These are phyloP conservation scores for Colletotrichum sp. DNA, from an alignment of 2,329 filamentous ascomycete genomes.

Conservation along the genomic window DNA sequence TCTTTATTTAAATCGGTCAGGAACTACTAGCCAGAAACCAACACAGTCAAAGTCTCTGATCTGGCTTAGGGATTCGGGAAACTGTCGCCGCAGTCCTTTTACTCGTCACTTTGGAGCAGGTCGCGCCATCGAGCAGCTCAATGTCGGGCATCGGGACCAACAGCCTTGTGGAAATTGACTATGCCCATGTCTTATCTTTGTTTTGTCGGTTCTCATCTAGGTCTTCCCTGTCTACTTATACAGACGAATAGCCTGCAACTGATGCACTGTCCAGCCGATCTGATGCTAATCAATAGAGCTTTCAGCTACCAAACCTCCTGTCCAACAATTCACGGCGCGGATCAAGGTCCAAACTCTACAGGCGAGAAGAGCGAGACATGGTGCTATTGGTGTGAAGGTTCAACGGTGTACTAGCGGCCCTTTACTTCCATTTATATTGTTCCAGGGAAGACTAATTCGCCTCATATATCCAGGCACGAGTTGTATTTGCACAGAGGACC, in stretches of 20 bases:
- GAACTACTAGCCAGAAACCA: no score
- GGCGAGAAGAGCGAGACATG: background rate
- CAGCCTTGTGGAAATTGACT: background rate
- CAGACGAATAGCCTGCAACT: rapidly evolving
- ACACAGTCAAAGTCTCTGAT: no score
- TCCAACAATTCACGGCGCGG: background rate
- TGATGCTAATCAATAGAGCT: background rate
- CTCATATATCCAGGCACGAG: background rate
- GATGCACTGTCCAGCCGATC: background rate
- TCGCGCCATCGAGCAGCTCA: background rate
- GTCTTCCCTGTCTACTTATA: background rate
- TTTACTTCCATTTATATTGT: background rate
- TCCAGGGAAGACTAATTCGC: background rate
- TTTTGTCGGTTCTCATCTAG: no score
- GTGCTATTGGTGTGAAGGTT: rapidly evolving
- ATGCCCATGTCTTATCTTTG: no score
- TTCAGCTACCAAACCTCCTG: background rate
- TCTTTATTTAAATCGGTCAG: background rate
- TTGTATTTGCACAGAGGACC: background rate
- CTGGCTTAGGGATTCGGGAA: no score
- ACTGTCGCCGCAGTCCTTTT: no score
- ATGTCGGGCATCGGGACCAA: background rate
- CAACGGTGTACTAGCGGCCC: background rate
- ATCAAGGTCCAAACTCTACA: background rate
- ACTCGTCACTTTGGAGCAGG: no score